Evolutionary conservation across 768 basidiomycete species (phyloP), one percentile per base, ranked within the genome.

Genomic region (Leccinum obscurum): DNA sequence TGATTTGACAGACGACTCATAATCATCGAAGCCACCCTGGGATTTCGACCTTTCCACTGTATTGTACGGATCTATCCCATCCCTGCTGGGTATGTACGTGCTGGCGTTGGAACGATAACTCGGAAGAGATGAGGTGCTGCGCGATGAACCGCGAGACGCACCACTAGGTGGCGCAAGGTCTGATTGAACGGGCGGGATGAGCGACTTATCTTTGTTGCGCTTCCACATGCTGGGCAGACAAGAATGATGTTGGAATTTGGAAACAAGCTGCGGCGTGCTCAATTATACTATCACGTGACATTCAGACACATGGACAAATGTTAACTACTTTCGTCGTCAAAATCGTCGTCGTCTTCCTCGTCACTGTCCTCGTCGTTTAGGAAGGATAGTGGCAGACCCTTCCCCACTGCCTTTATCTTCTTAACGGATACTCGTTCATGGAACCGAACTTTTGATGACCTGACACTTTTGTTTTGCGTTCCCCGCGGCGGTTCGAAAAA

Each of bases 401-500:
- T 92, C 3, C 89, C 88, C 22, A 84, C 83, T 1, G 87, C 77
- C 65, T 87, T 87, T 68, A 95, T 93, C 51, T 83, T 89, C 76
- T 87, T 93, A 39, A 95, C 88, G 39, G 85, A 78, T 28, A 95
- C 93, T 67, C 87, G 81, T 4, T 92, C 89, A 67, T 87, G 83
- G 71, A 95, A 95, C 22, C 89, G 86, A 11, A 95, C 93, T 58
- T 80, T 84, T 44, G 64, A 62, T 13, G 71, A 68, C 46, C 62
- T 64, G 46, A 24, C 59, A 35, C 41, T 71, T 70, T 64, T 52
- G 20, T 60, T 57, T 14, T 56, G 56, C 35, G 39, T 52, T 28
- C 62, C 65, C 22, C 66, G 72, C 13, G 89, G 89, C 7, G 86
- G 81, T 46, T 84, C 89, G 68, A 95, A 95, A 76, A 95, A 95